phyloP scores from a whole-genome alignment of 164 flowering plant species.

The Stephania cephalantha region DNA sequence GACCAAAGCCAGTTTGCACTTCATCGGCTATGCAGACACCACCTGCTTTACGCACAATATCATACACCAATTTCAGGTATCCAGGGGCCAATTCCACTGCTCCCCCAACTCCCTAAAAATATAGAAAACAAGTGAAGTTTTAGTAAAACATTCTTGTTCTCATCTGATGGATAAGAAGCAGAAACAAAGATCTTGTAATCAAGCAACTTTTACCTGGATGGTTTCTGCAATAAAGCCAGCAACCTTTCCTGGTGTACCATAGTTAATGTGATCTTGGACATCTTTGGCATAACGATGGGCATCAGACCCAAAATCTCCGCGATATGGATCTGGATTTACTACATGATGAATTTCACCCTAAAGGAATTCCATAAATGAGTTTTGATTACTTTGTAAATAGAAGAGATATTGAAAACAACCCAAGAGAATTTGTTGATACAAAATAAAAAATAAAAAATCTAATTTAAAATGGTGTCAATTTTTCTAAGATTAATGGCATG shows the following conservation, averaged over 20 bases:
- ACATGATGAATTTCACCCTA: conserved; percentile 98
- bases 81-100: conserved; percentile 97
- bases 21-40: conserved; percentile 99
- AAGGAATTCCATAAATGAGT: conserved; percentile 12
- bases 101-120: conserved; percentile 88
- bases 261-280: conserved; percentile 89
- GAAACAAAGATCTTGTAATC: neutral
- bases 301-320: conserved; percentile 83
- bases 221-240: conserved; percentile 99
- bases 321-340: conserved; percentile 91
- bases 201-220: conserved; percentile 59
- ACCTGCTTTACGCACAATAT: conserved; percentile 85
- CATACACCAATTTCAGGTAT: conserved; percentile 82
- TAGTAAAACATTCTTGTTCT: neutral
- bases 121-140: conserved; percentile 6
- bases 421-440: neutral
- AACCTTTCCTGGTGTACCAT: conserved; percentile 84
- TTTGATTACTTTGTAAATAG: neutral
- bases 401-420: neutral
- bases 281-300: conserved; percentile 67
- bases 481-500: too few relatives aligned
- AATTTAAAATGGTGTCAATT: neutral
- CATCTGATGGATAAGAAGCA: neutral
- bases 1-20: conserved; percentile 99
- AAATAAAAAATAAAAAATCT: neutral